Percentiles rank a stretch among this genome's conserved stretches.
Conservation (phyloP, 371 early-diverging fungal genomes). For the Ordospora colligata region DNA sequence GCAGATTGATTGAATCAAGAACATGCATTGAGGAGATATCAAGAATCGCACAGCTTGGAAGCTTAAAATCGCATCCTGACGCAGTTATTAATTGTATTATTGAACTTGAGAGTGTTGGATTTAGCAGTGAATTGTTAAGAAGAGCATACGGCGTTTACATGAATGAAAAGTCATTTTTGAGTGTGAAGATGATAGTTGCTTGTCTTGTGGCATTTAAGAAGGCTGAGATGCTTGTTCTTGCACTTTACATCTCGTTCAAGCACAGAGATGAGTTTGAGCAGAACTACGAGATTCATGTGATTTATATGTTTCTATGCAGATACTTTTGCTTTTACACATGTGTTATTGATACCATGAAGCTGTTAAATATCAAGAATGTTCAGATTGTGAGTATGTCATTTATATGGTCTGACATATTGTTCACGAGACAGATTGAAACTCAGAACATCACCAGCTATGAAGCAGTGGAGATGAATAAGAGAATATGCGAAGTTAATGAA, state of each 20-base stretch:
- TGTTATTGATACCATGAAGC: slow-evolving; percentile 12
- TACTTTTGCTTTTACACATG: slow-evolving; percentile 39
- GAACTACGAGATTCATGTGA: slow-evolving; percentile 40
- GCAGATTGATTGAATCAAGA: background rate
- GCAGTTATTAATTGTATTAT: background rate
- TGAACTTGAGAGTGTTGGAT: background rate
- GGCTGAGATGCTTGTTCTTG: slow-evolving; percentile 24
- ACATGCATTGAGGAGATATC: slow-evolving; percentile 27
- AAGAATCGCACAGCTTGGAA: background rate
- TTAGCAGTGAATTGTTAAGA: background rate
- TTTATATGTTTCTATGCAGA: slow-evolving; percentile 39
- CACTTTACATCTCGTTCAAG: slow-evolving; percentile 32
- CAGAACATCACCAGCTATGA: too few species aligned
- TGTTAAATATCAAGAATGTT: slow-evolving; percentile 39
- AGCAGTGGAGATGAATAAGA: background rate
- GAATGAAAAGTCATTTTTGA: background rate
- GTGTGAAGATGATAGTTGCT: slow-evolving; percentile 30
- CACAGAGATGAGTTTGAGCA: background rate
- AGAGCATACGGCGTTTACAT: background rate
- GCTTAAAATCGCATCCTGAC: background rate
- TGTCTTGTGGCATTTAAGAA: slow-evolving; percentile 28
- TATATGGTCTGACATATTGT: slow-evolving; percentile 46
- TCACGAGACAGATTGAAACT: background rate
- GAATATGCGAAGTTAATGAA: background rate
- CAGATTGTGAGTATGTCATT: slow-evolving; percentile 43